phyloP scores from a whole-genome alignment of 352 stramenopile genomes.

The Blastocystis sp. region DNA sequence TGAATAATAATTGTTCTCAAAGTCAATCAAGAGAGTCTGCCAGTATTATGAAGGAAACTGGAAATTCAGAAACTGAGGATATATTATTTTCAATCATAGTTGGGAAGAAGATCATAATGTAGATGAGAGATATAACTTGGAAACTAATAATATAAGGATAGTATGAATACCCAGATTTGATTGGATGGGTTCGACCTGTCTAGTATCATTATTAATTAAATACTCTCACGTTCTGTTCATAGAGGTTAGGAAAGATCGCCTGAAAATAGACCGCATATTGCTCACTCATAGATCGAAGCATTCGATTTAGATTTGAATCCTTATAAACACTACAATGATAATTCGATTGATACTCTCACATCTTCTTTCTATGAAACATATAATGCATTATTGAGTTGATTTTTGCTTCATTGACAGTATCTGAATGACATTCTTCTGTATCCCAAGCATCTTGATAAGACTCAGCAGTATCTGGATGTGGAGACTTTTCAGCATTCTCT shows the following conservation, averaged over 20 bases:
- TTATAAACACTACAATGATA: not conserved
- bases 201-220: not conserved
- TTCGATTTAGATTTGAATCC: not conserved
- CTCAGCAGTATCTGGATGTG: no score
- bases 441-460: no score
- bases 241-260: conserved; percentile 22
- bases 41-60: conserved; percentile 8
- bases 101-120: conserved; percentile 63
- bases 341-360: not conserved
- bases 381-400: not conserved
- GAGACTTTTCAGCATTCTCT: no score
- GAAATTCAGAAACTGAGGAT: not conserved
- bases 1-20: conserved; percentile 64
- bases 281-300: not conserved
- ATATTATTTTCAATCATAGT: conserved; percentile 49
- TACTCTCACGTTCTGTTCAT: conserved; percentile 4
- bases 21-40: conserved; percentile 48
- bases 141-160: conserved; percentile 37
- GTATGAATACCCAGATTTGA: not conserved
- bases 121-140: conserved; percentile 54
- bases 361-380: conserved; percentile 48
- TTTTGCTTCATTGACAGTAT: not conserved
- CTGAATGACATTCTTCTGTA: not conserved
- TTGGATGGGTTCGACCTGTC: conserved; percentile 17
- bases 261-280: not conserved